Base-by-base conservation (phyloP, 495 filamentous ascomycete species). In the Penicillium antarcticum region DNA sequence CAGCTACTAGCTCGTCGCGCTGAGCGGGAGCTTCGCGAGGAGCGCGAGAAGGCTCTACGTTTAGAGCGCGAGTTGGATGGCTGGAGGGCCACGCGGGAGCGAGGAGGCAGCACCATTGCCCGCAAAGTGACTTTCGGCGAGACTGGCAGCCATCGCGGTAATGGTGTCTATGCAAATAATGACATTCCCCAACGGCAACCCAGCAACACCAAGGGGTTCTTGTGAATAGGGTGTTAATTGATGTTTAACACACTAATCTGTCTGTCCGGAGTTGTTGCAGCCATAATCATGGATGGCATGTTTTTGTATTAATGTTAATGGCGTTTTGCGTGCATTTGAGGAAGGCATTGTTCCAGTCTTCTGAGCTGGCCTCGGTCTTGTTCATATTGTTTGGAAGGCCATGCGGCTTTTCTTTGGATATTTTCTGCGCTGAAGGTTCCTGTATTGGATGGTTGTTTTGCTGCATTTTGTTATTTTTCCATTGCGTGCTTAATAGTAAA, bases 51-150 rank as follows among this genome's bases (percentile, higher is more conserved):
- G 67, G 78, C 75, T 2, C 66, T 95, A 42, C 72, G 85, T n/a
- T 67, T 97, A 26, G 94, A 97, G 67, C 80, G 91, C 18, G 94
- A 98, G 70, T 65, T 97, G 8, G 92, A 95, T 54, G 85, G 84
- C 2, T 90, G 87, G 85, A 96, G 92, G 61, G 81, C 76, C 11
- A 65, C 91, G 31, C 76, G 89, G 37, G 72, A 84, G 55, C 88
- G 92, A 62, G 78, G 76, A 43, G 69, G 68, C 18, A 71, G 63
- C 42, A 62, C 61, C 12, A 55, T 76, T 26, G 66, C 62, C 26
- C 65, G 73, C 29, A 31, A 52, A 2, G 46, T 62, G 16, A 62
- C 58, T 4, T 57, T 77, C 50, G 75, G 71, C 39, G 74, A 78
- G 40, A 45, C 60, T 37, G 72, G 69, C 35, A 75, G 69, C 48